A percentile compares a stretch with the other conserved stretches of the same genome.
These are phyloP conservation scores for Colletotrichum kahawae DNA, from an alignment of 2,329 filamentous ascomycete species.

Conservation along the genomic window DNA sequence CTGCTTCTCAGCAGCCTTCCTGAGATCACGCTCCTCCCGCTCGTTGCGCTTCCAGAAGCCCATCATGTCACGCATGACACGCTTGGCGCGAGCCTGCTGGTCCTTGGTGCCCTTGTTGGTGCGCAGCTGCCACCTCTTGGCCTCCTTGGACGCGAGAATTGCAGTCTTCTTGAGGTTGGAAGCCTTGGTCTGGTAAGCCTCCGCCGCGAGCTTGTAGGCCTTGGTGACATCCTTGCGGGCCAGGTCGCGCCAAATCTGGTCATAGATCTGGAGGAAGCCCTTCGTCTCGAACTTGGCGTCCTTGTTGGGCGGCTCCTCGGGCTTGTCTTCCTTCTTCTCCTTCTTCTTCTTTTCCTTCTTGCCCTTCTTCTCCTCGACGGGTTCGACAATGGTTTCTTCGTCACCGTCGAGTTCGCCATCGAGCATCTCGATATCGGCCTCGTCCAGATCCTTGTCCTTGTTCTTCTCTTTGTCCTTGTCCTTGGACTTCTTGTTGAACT, in stretches of 20 bases:
- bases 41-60: constrained; percentile 99
- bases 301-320: constrained; percentile 56
- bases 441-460: constrained; percentile 36
- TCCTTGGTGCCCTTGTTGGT: constrained; percentile 99
- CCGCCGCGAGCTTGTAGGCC: constrained; percentile 84
- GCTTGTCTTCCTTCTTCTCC: constrained; percentile 48
- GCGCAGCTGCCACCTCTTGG: constrained; percentile 93
- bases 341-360: constrained; percentile 53
- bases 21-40: constrained; percentile 91
- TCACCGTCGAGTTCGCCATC: constrained; percentile 37
- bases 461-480: constrained; percentile 49
- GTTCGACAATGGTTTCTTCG: constrained; percentile 38
- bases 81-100: constrained; percentile 93
- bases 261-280: constrained; percentile 95
- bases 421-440: constrained; percentile 42
- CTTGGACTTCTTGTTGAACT: constrained; percentile 58
- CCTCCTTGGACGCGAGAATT: constrained; percentile 95
- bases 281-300: constrained; percentile 81
- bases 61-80: constrained; percentile 99
- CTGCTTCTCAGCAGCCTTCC: constrained; percentile 92
- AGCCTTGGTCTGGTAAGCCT: constrained; percentile 83
- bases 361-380: constrained; percentile 48
- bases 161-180: constrained; percentile 99
- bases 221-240: constrained; percentile 93
- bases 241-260: constrained; percentile 96